Percentiles rank a stretch among this genome's conserved stretches.
Conservation (phyloP, 148 eudicot species). For the Silene uniflora region DNA sequence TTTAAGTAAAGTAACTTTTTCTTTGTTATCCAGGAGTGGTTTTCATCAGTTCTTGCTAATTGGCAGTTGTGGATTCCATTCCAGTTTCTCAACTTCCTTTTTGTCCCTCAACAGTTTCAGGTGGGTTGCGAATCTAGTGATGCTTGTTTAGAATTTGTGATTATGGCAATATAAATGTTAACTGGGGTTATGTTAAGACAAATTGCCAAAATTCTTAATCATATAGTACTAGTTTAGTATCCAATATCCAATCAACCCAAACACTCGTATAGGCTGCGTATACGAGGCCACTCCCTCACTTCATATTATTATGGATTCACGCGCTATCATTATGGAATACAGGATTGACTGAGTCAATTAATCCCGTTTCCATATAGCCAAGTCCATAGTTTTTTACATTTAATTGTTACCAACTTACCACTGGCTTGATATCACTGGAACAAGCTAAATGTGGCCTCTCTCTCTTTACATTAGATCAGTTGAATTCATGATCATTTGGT, state of each 20-base stretch:
- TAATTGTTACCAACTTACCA: neutral
- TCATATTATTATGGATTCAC: neutral
- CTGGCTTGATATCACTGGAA: neutral
- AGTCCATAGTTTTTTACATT: neutral
- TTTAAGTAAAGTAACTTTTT: neutral
- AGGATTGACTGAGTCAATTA: neutral
- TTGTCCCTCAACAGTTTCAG: slow-evolving; percentile 97
- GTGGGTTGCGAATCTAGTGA: slow-evolving; percentile 29
- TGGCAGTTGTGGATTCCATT: slow-evolving; percentile 99
- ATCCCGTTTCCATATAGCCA: neutral
- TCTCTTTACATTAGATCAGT: too few relatives aligned
- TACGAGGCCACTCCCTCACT: neutral
- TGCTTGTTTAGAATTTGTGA: neutral
- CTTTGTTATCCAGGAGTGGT: slow-evolving; percentile 72
- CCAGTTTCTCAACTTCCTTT: slow-evolving; percentile 89
- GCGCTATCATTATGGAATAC: neutral
- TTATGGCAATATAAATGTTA: neutral
- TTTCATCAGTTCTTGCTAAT: slow-evolving; percentile 79
- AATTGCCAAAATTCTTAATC: neutral
- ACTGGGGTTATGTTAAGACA: neutral
- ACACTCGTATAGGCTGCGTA: neutral
- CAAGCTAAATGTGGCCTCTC: too few relatives aligned
- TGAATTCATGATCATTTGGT: too few relatives aligned
- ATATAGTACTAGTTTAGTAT: neutral
- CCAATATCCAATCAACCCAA: neutral